Evolutionary conservation across 2,329 filamentous ascomycete genomes (phyloP), one percentile per base, ranked within the genome.

Genomic region (Gliomastix tumulicola): DNA sequence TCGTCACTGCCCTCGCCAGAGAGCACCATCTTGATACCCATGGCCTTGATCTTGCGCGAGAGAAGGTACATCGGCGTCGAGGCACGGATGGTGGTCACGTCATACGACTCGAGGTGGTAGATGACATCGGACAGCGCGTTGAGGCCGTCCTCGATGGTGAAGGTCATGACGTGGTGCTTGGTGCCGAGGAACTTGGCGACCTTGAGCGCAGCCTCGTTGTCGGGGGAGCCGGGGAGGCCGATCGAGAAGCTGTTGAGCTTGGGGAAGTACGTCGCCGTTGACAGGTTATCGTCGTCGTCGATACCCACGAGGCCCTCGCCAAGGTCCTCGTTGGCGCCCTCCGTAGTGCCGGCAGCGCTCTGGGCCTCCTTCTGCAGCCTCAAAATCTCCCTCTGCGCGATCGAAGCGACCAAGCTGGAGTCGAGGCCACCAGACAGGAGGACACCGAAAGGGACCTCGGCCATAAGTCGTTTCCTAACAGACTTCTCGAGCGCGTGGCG

Each of bases 161-260:
- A 98, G 37, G 89, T 97, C 74, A 98, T 94, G 53, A 88, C 87
- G 66, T 98, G 88, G 63, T 98, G 92, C 70, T 92, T 94, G 39
- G 92, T 98, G 54, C 92, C 94, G 30, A 98, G 79, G 73, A 94
- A 98, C 61, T 90, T 85, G 55, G 92, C 92, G 15, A 96, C 92
- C 65, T 96, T 86, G 39, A 89, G 69, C 15, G 92, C 92, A 32
- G 92, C 92, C 62, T 84, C 80, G 55, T 88, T 92, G 62, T 98
- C 92, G 34, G 92, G 92, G 22, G 92, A 87, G 49, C 82, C 86
- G 7, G 90, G 89, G 23, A 98, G 80, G 56, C 92, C 92, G 49
- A 98, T 98, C 13, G 92, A 98, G 74, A 98, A 98, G 13, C 89
- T 96, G 78, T 97, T 94, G 62, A 98, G 79, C 63, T 97, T 86